phyloP scores from a whole-genome alignment of 2,329 filamentous ascomycete species.

The Dactylellina cionopaga region DNA sequence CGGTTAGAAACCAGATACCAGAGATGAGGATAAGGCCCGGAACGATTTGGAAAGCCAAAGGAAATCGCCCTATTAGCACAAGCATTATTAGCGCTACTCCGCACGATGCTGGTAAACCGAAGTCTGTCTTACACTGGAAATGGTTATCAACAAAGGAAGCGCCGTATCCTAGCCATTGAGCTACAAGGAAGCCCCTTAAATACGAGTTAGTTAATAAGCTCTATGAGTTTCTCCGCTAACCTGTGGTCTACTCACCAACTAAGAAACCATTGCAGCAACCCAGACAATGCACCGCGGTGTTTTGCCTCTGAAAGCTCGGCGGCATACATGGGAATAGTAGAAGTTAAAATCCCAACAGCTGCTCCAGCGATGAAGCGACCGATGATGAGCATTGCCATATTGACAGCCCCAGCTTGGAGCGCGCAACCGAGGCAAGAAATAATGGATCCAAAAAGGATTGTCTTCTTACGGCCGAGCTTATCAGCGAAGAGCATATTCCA shows the following conservation, averaged over 20 bases:
- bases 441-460: constrained; percentile 53
- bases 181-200: constrained; percentile 13
- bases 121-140: constrained; percentile 60
- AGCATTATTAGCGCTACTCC: constrained; percentile 50
- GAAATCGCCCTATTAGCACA: constrained; percentile 59
- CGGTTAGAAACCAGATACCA: constrained; percentile 60
- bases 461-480: constrained; percentile 67
- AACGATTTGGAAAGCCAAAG: constrained; percentile 64
- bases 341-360: constrained; percentile 69
- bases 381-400: constrained; percentile 68
- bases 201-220: not conserved
- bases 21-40: constrained; percentile 62
- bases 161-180: constrained; percentile 64
- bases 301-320: constrained; percentile 68
- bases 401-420: constrained; percentile 69
- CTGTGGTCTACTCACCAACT: constrained; percentile 1
- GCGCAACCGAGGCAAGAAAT: constrained; percentile 66
- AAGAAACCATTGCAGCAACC: constrained; percentile 53
- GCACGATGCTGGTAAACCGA: constrained; percentile 56
- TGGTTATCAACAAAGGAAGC: constrained; percentile 60
- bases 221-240: constrained; percentile 51
- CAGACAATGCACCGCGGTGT: constrained; percentile 18
- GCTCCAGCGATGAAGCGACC: constrained; percentile 71
- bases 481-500: constrained; percentile 71
- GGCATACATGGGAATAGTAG: constrained; percentile 72